phyloP scores from a whole-genome alignment of 2,329 filamentous ascomycete genomes.

The Bipolaris sorokiniana region DNA sequence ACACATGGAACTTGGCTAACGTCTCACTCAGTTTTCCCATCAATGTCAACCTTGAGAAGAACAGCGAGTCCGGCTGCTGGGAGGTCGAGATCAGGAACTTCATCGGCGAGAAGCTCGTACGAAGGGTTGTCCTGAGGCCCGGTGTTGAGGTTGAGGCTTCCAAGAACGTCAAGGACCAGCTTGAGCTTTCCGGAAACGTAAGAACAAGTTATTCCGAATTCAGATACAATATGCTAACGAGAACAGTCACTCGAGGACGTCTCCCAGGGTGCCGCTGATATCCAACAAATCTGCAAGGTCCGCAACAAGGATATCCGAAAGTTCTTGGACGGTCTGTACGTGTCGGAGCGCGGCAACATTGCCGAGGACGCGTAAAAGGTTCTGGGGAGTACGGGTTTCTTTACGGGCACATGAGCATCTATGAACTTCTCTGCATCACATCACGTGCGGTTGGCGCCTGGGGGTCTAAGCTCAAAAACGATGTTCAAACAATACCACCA shows the following conservation, averaged over 20 bases:
- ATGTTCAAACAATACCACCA: slow-evolving; percentile 48
- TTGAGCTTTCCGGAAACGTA: slow-evolving; percentile 84
- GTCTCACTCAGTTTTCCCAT: slow-evolving; percentile 77
- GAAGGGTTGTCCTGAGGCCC: slow-evolving; percentile 83
- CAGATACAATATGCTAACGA: slow-evolving; percentile 26
- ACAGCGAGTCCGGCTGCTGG: slow-evolving; percentile 82
- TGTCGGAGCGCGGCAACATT: slow-evolving; percentile 98
- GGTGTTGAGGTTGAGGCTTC: slow-evolving; percentile 92
- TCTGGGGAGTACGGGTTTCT: slow-evolving; percentile 46
- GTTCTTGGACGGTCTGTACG: slow-evolving; percentile 99
- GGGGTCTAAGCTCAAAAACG: slow-evolving; percentile 49
- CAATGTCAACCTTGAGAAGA: slow-evolving; percentile 99
- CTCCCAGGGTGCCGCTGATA: slow-evolving; percentile 97
- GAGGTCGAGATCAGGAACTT: slow-evolving; percentile 94
- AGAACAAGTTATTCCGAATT: slow-evolving; percentile 9
- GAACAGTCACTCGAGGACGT: slow-evolving; percentile 82
- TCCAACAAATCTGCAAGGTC: slow-evolving; percentile 99
- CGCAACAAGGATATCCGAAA: slow-evolving; percentile 99
- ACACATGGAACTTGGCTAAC: slow-evolving; percentile 22
- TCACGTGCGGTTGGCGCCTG: slow-evolving; percentile 48
- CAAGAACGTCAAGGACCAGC: slow-evolving; percentile 96
- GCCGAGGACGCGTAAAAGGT: slow-evolving; percentile 63
- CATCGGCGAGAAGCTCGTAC: slow-evolving; percentile 92
- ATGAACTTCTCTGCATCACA: slow-evolving; percentile 51
- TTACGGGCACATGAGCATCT: slow-evolving; percentile 50